Evolutionary conservation across 768 basidiomycete species (phyloP).

Genomic region (Crucibulum laeve): DNA sequence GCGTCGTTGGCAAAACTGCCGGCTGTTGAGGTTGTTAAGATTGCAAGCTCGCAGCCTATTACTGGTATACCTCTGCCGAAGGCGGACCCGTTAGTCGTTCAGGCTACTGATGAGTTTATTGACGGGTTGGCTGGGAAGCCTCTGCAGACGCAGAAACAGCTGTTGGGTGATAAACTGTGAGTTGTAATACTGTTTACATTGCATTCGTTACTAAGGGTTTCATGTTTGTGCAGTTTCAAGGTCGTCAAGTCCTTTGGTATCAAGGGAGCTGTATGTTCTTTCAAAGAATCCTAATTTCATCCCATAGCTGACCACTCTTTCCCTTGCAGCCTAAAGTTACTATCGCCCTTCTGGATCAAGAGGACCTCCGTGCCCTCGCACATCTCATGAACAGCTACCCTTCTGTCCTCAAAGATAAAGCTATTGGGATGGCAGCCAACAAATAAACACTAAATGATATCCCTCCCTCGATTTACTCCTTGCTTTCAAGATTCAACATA

Average conservation of each 20-base stretch:
- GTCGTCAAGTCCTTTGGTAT: slow-evolving; percentile 77
- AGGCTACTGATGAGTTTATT: slow-evolving; percentile 71
- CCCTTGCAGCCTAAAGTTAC: slow-evolving; percentile 71
- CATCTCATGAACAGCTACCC: slow-evolving; percentile 89
- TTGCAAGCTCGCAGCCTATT: slow-evolving; percentile 49
- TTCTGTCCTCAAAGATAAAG: slow-evolving; percentile 77
- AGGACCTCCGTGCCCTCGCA: slow-evolving; percentile 78
- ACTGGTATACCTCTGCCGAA: slow-evolving; percentile 60
- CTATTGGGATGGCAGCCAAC: slow-evolving; percentile 22
- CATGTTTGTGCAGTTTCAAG: slow-evolving; percentile 32
- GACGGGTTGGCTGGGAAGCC: slow-evolving; percentile 55
- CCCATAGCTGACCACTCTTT: slow-evolving; percentile 3
- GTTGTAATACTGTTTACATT: slow-evolving; percentile 18
- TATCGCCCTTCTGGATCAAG: slow-evolving; percentile 76
- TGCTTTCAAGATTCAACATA: too few species aligned
- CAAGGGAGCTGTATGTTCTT: slow-evolving; percentile 63
- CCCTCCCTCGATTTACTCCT: slow-evolving; percentile 3
- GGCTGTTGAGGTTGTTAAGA: slow-evolving; percentile 67
- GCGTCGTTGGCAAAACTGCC: slow-evolving; percentile 68
- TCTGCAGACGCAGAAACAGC: slow-evolving; percentile 66
- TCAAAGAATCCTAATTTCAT: not conserved
- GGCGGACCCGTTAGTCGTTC: slow-evolving; percentile 63
- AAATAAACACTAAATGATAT: slow-evolving; percentile 18
- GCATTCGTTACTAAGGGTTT: not conserved
- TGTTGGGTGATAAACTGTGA: slow-evolving; percentile 74